Evolutionary conservation across 768 basidiomycete species (phyloP).

Genomic region (Piloderma croceum): DNA sequence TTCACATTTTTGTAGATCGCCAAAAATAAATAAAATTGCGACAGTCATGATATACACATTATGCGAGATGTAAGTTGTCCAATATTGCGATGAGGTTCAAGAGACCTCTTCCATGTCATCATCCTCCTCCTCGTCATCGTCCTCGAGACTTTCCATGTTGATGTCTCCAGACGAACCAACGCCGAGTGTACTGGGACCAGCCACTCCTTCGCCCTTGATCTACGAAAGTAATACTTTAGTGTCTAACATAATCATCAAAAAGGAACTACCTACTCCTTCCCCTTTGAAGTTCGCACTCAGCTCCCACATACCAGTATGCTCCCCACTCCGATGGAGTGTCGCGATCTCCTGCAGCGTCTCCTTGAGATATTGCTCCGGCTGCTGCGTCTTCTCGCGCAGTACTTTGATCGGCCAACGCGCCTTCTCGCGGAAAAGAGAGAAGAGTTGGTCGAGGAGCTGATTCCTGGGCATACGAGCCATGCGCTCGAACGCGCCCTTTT

Average conservation of each 20-base stretch:
- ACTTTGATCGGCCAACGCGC: constrained; percentile 79
- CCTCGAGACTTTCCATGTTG: constrained; percentile 30
- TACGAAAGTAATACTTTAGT: constrained; percentile 9
- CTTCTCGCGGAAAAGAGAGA: constrained; percentile 68
- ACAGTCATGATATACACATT: too few species aligned
- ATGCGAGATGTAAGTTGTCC: too few species aligned
- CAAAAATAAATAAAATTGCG: too few species aligned
- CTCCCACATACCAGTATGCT: constrained; percentile 77
- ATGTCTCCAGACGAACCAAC: too few species aligned
- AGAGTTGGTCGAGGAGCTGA: constrained; percentile 81
- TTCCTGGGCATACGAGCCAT: constrained; percentile 90
- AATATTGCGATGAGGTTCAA: constrained; percentile 10
- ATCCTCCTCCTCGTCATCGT: constrained; percentile 34
- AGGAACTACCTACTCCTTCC: constrained; percentile 41
- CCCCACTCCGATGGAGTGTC: constrained; percentile 70
- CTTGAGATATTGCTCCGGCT: constrained; percentile 83
- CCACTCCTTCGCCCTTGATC: constrained; percentile 30
- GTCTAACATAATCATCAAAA: neutral
- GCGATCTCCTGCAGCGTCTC: constrained; percentile 77
- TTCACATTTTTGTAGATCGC: too few species aligned
- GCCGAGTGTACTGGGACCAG: constrained; percentile 17
- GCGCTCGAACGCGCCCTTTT: constrained; percentile 74
- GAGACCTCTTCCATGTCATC: constrained; percentile 34
- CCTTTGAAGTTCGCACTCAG: constrained; percentile 69
- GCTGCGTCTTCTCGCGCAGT: constrained; percentile 74